phyloP scores from a whole-genome alignment of 1,139 yeast species.

The Sugiyamaella japonica region DNA sequence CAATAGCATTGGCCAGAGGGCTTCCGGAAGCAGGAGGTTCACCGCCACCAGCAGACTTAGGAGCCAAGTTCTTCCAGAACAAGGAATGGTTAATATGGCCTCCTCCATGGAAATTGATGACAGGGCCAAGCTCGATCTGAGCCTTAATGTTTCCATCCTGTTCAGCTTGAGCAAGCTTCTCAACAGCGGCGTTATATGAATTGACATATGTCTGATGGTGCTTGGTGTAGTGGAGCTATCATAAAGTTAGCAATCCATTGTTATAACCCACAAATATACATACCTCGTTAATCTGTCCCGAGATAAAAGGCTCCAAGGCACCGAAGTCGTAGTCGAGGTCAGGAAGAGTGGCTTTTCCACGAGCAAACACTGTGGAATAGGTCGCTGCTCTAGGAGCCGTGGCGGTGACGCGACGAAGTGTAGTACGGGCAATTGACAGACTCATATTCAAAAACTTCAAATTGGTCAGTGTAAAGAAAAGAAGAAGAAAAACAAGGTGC shows the following conservation, averaged over 20 bases:
- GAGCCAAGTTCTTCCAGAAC: conserved; percentile 92
- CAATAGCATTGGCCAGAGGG: conserved; percentile 62
- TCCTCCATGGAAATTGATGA: conserved; percentile 93
- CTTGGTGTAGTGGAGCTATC: conserved; percentile 68
- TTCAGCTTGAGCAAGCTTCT: conserved; percentile 73
- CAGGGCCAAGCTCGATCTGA: conserved; percentile 68
- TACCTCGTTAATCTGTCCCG: conserved; percentile 84
- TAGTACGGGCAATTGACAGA: conserved; percentile 21
- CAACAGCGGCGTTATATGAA: conserved; percentile 81
- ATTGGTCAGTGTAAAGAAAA: not conserved
- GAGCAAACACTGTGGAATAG: conserved; percentile 14
- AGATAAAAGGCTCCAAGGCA: conserved; percentile 87
- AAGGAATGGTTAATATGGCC: conserved; percentile 85
- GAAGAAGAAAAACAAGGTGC: not conserved
- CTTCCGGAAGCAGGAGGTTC: conserved; percentile 64
- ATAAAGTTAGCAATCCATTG: too few relatives aligned
- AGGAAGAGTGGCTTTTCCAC: conserved; percentile 51
- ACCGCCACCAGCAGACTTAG: conserved; percentile 81
- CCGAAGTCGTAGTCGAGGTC: conserved; percentile 84
- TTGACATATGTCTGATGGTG: conserved; percentile 95
- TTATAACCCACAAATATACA: too few relatives aligned
- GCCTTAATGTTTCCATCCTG: conserved; percentile 64
- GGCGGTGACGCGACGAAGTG: conserved; percentile 13
- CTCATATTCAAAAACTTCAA: conserved; percentile 3
- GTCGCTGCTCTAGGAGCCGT: conserved; percentile 12